Conservation (phyloP, 1,284 basidiomycete genomes). For the Meira miltonrushii region DNA sequence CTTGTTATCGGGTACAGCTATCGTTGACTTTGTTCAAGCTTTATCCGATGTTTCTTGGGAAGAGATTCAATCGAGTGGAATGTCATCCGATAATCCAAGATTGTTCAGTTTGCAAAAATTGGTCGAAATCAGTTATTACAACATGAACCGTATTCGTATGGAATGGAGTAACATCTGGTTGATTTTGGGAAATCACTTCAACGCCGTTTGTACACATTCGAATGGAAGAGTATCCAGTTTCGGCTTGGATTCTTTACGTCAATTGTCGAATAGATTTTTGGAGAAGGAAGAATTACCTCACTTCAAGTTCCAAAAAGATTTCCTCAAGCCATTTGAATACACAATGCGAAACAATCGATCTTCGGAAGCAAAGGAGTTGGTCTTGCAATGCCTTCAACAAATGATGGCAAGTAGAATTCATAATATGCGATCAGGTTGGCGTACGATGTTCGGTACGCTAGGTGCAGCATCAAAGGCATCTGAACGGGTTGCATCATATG, state of each 20-base stretch:
- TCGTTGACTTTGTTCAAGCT: slow-evolving; percentile 95
- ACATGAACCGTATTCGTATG: slow-evolving; percentile 95
- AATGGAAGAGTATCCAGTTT: slow-evolving; percentile 96
- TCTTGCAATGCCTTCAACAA: slow-evolving; percentile 94
- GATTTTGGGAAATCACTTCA: slow-evolving; percentile 97
- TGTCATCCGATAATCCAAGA: slow-evolving; percentile 72
- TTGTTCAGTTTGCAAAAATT: slow-evolving; percentile 97
- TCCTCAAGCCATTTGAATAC: slow-evolving; percentile 94
- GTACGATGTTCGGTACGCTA: slow-evolving; percentile 98
- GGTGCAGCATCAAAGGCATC: slow-evolving; percentile 94
- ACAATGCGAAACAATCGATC: slow-evolving; percentile 96
- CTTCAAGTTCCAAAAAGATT: slow-evolving; percentile 99
- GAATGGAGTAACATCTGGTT: slow-evolving; percentile 99
- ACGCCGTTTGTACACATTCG: slow-evolving; percentile 97
- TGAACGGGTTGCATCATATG: slow-evolving; percentile 86
- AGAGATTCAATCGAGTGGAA: slow-evolving; percentile 93
- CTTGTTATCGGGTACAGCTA: slow-evolving; percentile 87
- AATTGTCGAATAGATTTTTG: slow-evolving; percentile 95
- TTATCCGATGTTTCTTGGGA: slow-evolving; percentile 98
- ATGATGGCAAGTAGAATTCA: slow-evolving; percentile 94
- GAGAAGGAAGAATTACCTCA: slow-evolving; percentile 97
- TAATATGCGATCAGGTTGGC: slow-evolving; percentile 96
- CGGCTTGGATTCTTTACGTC: slow-evolving; percentile 92
- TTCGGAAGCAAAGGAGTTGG: slow-evolving; percentile 94
- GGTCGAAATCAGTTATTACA: slow-evolving; percentile 99